A percentile compares a stretch with the other conserved stretches of the same genome.
Evolutionary conservation across 78 protist genomes (phyloP).

Genomic region (Chrysochromulina parva): DNA sequence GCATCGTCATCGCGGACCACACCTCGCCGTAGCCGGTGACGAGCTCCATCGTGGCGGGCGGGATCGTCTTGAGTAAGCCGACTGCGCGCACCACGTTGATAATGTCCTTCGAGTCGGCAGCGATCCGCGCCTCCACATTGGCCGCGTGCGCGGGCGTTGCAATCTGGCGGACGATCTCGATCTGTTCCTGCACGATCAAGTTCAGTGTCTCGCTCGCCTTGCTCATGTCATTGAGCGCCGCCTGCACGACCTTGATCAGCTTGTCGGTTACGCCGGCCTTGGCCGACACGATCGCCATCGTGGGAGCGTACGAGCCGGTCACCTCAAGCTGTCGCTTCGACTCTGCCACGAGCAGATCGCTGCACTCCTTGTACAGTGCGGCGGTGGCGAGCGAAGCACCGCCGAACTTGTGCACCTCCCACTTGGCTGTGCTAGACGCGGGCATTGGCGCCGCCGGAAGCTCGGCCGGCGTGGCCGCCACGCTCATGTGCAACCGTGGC

Average conservation of each 20-base stretch:
- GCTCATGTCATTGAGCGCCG: not conserved
- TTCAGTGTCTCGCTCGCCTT: not conserved
- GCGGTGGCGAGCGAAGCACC: conserved; percentile 47
- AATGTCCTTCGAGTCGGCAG: not conserved
- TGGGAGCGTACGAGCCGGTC: not conserved
- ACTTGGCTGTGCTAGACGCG: too few species aligned
- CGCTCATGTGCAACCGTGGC: too few species aligned
- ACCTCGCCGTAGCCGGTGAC: conserved; percentile 44
- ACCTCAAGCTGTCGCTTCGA: too few species aligned
- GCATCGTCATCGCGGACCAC: conserved; percentile 36
- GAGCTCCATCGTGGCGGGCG: not conserved
- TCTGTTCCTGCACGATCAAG: not conserved
- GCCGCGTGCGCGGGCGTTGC: not conserved
- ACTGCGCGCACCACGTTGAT: conserved; percentile 9
- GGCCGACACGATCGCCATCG: conserved; percentile 42
- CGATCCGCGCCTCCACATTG: not conserved
- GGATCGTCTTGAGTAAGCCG: not conserved
- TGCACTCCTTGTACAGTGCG: conserved; percentile 21
- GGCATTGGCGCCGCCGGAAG: too few species aligned
- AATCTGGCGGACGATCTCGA: not conserved
- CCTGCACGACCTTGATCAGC: conserved; percentile 27
- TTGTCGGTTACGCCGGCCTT: conserved; percentile 39
- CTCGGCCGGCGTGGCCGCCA: too few species aligned
- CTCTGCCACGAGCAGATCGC: conserved; percentile 27
- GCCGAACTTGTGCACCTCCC: conserved; percentile 50